These are phyloP conservation scores for Rhizopogon roseolus DNA, from an alignment of 768 basidiomycete species.

Conservation along the genomic window DNA sequence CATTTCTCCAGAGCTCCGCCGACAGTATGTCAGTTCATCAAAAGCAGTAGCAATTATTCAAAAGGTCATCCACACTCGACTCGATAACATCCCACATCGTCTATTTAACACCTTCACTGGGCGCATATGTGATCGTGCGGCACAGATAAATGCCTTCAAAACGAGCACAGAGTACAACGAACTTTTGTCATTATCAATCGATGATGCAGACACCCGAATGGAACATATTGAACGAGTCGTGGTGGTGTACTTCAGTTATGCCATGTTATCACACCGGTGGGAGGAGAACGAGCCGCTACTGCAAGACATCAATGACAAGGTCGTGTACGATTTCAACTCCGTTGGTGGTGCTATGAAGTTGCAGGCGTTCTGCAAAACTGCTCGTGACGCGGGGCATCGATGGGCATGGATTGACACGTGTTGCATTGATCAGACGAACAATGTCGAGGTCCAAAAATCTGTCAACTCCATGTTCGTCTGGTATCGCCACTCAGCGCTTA, in stretches of 20 bases:
- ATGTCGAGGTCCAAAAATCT: conserved; percentile 5
- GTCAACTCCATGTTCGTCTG: neutral
- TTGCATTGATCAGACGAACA: conserved; percentile 10
- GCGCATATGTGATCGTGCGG: neutral
- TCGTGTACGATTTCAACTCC: neutral
- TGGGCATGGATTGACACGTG: conserved; percentile 7
- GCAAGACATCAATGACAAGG: neutral
- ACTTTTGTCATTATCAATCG: neutral
- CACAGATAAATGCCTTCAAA: neutral
- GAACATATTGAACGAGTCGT: neutral
- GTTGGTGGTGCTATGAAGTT: neutral
- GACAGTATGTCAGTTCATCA: neutral
- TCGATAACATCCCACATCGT: neutral
- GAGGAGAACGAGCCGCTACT: neutral
- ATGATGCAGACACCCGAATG: neutral
- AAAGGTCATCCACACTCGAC: neutral
- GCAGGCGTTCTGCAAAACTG: neutral
- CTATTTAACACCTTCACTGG: neutral
- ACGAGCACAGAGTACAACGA: neutral
- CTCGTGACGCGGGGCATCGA: neutral
- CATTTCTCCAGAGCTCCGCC: neutral
- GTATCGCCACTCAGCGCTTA: neutral
- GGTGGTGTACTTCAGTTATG: neutral
- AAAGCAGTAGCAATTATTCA: neutral
- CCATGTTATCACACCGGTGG: neutral